Conservation (phyloP, 2,329 filamentous ascomycete species). For the Paecilomyces niveus region DNA sequence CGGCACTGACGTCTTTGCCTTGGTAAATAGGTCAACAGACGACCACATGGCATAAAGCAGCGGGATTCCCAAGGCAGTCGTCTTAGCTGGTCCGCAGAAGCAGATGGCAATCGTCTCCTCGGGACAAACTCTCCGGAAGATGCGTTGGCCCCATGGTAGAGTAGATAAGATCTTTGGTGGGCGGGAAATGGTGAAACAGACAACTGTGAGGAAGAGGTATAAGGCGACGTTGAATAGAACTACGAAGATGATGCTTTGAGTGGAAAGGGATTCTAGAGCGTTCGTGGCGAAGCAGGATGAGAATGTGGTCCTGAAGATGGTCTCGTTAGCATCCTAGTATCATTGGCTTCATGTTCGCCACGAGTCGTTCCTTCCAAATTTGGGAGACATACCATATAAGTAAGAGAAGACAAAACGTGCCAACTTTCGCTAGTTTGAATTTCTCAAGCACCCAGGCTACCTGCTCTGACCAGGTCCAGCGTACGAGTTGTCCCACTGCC, state of each 20-base stretch:
- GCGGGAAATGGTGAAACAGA: constrained; percentile 44
- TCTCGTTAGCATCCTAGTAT: constrained; percentile 48
- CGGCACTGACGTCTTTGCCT: constrained; percentile 31
- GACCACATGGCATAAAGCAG: constrained; percentile 59
- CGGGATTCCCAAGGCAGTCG: constrained; percentile 62
- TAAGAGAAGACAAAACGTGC: constrained; percentile 40
- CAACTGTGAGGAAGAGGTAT: constrained; percentile 57
- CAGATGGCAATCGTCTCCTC: constrained; percentile 63
- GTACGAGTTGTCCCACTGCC: constrained; percentile 53
- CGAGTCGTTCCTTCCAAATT: not conserved
- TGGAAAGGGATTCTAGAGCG: constrained; percentile 52
- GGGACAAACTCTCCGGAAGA: constrained; percentile 39
- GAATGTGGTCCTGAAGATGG: constrained; percentile 24
- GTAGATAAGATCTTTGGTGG: constrained; percentile 20
- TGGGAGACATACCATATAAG: constrained; percentile 45
- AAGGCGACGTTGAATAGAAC: constrained; percentile 62
- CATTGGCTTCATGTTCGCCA: not conserved
- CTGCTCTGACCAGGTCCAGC: constrained; percentile 47
- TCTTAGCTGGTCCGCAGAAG: constrained; percentile 68
- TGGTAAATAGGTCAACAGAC: constrained; percentile 23
- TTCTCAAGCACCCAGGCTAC: constrained; percentile 39
- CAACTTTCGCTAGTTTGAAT: constrained; percentile 45
- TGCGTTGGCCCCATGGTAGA: constrained; percentile 10
- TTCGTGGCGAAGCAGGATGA: constrained; percentile 52
- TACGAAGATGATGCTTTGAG: constrained; percentile 57